A percentile compares a stretch with the other conserved stretches of the same genome.
Evolutionary conservation across 352 stramenopile genomes (phyloP).

Genomic region (Detonula confervacea): DNA sequence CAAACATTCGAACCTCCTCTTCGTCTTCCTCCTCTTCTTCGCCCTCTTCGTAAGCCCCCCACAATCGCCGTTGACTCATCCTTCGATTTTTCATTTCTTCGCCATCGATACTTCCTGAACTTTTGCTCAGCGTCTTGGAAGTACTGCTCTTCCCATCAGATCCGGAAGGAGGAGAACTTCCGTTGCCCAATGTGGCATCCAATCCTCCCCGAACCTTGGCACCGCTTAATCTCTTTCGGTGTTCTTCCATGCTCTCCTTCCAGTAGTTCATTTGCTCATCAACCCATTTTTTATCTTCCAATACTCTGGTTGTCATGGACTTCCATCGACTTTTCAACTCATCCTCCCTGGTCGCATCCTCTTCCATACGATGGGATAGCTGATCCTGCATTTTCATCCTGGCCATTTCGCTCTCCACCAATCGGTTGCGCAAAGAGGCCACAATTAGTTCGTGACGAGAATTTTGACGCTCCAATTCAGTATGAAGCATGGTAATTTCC

Average conservation of each 20-base stretch:
- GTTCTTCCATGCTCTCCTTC: conserved; percentile 41
- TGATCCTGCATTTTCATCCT: conserved; percentile 44
- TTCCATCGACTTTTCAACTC: conserved; percentile 26
- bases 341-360: conserved; percentile 14
- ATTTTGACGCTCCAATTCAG: conserved; percentile 25
- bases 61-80: not conserved
- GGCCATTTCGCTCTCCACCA: conserved; percentile 43
- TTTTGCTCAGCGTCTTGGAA: too few species aligned
- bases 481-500: conserved; percentile 32
- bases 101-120: not conserved
- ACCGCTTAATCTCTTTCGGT: conserved; percentile 8
- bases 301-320: conserved; percentile 14
- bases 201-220: conserved; percentile 26
- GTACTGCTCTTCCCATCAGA: too few species aligned
- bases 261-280: conserved; percentile 43
- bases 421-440: conserved; percentile 18
- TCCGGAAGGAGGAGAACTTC: not conserved
- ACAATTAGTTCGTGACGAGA: conserved; percentile 36
- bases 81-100: not conserved
- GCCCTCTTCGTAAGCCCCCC: not conserved
- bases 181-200: conserved; percentile 17
- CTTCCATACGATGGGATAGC: conserved; percentile 8
- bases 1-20: conserved; percentile 2
- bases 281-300: conserved; percentile 34
- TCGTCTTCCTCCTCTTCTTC: conserved; percentile 7